phyloP scores from a whole-genome alignment of 1,139 yeast species.

The Candida albicans region DNA sequence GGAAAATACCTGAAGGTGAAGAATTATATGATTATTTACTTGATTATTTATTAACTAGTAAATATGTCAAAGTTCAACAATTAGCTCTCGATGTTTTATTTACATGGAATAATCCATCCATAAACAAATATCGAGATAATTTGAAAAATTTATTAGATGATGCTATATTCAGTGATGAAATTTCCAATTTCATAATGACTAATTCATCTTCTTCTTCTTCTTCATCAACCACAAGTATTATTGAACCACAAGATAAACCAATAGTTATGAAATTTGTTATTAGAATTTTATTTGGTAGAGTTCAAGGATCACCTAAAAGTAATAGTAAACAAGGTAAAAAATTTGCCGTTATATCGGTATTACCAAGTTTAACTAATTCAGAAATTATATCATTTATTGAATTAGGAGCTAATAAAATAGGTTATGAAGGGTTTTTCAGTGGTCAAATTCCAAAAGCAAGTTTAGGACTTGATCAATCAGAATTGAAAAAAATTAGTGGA shows the following conservation, averaged over 20 bases:
- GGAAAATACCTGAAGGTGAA: slow-evolving; percentile 49
- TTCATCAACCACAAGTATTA: slow-evolving; percentile 11
- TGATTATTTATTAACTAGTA: slow-evolving; percentile 56
- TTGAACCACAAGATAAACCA: slow-evolving; percentile 62
- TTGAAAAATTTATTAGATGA: slow-evolving; percentile 78
- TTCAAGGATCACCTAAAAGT: slow-evolving; percentile 58
- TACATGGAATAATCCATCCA: slow-evolving; percentile 57
- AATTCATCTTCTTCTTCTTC: no score
- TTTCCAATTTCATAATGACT: slow-evolving; percentile 53
- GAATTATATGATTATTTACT: slow-evolving; percentile 56
- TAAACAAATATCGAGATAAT: slow-evolving; percentile 71
- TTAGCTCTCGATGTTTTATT: slow-evolving; percentile 73
- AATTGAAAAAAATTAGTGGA: slow-evolving; percentile 62
- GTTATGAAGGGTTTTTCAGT: slow-evolving; percentile 37
- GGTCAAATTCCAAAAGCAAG: slow-evolving; percentile 13
- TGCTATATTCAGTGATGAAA: slow-evolving; percentile 80
- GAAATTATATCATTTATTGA: slow-evolving; percentile 59
- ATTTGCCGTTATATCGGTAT: slow-evolving; percentile 69
- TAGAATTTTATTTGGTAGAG: slow-evolving; percentile 83
- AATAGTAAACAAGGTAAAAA: slow-evolving; percentile 75
- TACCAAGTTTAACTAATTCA: slow-evolving; percentile 60
- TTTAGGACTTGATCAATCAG: slow-evolving; percentile 30
- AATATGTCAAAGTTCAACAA: slow-evolving; percentile 63
- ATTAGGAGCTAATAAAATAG: slow-evolving; percentile 61
- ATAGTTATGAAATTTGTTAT: slow-evolving; percentile 69